phyloP scores from a whole-genome alignment of 2,329 filamentous ascomycete species.

The Neopestalotiopsis sp. region DNA sequence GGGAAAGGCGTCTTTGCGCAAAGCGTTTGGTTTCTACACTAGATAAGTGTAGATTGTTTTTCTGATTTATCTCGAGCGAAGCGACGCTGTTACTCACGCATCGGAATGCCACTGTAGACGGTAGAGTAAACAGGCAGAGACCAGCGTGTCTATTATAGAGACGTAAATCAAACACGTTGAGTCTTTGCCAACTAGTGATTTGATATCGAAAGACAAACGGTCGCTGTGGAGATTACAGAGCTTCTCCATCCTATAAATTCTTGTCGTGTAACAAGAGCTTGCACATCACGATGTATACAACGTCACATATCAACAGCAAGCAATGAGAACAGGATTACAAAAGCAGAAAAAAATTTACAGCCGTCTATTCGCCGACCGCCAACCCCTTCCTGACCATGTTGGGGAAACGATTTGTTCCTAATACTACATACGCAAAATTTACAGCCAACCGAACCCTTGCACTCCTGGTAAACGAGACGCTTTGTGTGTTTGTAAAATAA shows the following conservation, averaged over 20 bases:
- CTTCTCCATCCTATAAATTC: not conserved
- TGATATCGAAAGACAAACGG: too few relatives aligned
- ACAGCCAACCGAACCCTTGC: conserved; percentile 19
- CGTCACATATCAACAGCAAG: not conserved
- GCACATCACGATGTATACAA: not conserved
- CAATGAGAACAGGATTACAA: not conserved
- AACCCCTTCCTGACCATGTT: conserved; percentile 7
- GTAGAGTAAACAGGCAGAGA: too few relatives aligned
- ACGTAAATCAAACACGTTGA: too few relatives aligned
- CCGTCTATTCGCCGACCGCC: conserved; percentile 16
- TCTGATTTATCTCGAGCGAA: too few relatives aligned
- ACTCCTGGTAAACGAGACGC: conserved; percentile 9
- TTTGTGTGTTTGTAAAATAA: conserved; percentile 6
- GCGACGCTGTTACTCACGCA: too few relatives aligned
- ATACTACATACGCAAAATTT: conserved; percentile 18
- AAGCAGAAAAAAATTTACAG: conserved; percentile 19
- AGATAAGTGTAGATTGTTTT: too few relatives aligned
- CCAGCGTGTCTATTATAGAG: too few relatives aligned
- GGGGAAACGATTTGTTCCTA: conserved; percentile 18
- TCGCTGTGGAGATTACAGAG: not conserved
- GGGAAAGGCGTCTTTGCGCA: not conserved
- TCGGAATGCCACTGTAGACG: too few relatives aligned
- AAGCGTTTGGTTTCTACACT: too few relatives aligned
- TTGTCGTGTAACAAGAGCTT: not conserved
- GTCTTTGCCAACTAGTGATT: too few relatives aligned